phyloP scores from a whole-genome alignment of 306 rosid species.

The Lotus japonicus region DNA sequence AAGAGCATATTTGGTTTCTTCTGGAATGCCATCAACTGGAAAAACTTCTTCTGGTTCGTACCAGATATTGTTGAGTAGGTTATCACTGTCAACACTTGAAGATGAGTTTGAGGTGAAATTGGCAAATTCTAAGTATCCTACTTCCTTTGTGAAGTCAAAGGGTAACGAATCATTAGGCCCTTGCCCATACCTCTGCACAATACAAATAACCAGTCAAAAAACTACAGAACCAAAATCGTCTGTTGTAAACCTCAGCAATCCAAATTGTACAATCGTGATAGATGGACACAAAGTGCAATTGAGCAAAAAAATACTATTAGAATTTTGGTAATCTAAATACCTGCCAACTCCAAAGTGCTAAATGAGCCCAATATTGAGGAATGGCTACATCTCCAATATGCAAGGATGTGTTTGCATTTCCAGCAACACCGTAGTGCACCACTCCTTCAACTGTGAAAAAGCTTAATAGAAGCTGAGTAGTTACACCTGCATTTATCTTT shows the following conservation, averaged over 20 bases:
- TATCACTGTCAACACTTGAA: slow-evolving; percentile 18
- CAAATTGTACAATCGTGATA: too few species aligned
- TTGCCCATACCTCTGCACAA: slow-evolving; percentile 40
- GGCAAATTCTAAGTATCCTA: slow-evolving; percentile 44
- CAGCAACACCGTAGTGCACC: slow-evolving; percentile 68
- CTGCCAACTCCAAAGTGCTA: slow-evolving; percentile 73
- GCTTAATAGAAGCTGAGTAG: slow-evolving; percentile 57
- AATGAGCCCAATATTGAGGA: slow-evolving; percentile 48
- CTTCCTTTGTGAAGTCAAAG: slow-evolving; percentile 39
- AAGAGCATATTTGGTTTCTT: slow-evolving; percentile 43
- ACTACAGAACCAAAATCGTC: too few species aligned
- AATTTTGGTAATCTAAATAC: too few species aligned
- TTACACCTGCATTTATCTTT: slow-evolving; percentile 54
- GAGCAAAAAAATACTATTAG: too few species aligned
- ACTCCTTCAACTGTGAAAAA: slow-evolving; percentile 47
- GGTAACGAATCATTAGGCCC: slow-evolving; percentile 35
- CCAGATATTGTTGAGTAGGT: slow-evolving; percentile 55
- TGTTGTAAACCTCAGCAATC: too few species aligned
- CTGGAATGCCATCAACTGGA: slow-evolving; percentile 49
- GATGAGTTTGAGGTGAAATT: slow-evolving; percentile 31
- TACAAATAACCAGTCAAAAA: neutral
- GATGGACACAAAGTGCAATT: too few species aligned
- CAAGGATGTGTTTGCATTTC: slow-evolving; percentile 53
- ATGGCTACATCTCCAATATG: slow-evolving; percentile 57
- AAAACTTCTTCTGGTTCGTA: slow-evolving; percentile 57